Conservation (phyloP, 305 asterid genomes). For the Andrographis paniculata region DNA sequence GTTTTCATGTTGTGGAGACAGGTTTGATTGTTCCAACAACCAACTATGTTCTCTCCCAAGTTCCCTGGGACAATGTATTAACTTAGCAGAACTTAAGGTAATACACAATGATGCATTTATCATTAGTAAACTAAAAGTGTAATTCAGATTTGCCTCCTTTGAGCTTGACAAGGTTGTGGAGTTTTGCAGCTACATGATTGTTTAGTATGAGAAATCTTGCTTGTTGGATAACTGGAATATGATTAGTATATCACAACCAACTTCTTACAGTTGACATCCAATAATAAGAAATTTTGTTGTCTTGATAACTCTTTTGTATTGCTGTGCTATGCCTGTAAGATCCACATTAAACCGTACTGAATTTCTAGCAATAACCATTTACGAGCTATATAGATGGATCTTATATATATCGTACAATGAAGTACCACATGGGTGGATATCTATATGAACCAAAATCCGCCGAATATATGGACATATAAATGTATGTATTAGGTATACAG, state of each 20-base stretch:
- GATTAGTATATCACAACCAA: slow-evolving; percentile 5
- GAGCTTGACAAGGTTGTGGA: neutral
- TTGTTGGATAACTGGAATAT: neutral
- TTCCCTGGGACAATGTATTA: slow-evolving; percentile 65
- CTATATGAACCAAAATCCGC: too few species aligned
- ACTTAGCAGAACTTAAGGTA: slow-evolving; percentile 84
- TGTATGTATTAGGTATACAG: too few species aligned
- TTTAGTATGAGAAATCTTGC: slow-evolving; percentile 2
- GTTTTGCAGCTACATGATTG: slow-evolving; percentile 1
- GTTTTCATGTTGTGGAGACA: slow-evolving; percentile 27
- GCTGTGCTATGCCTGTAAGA: too few species aligned
- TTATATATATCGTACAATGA: too few species aligned
- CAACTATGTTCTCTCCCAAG: slow-evolving; percentile 56
- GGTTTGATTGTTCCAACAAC: slow-evolving; percentile 94
- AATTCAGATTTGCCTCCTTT: slow-evolving; percentile 6
- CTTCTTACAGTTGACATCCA: slow-evolving; percentile 1
- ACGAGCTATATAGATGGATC: too few species aligned
- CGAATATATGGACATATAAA: too few species aligned
- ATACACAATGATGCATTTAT: slow-evolving; percentile 7
- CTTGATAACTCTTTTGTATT: too few species aligned
- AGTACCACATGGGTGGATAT: too few species aligned
- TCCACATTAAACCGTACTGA: too few species aligned
- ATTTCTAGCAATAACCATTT: too few species aligned
- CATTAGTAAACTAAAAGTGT: slow-evolving; percentile 8
- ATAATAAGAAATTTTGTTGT: too few species aligned